Conservation (phyloP, 306 rosid species). For the Herpetospermum pedunculosum region DNA sequence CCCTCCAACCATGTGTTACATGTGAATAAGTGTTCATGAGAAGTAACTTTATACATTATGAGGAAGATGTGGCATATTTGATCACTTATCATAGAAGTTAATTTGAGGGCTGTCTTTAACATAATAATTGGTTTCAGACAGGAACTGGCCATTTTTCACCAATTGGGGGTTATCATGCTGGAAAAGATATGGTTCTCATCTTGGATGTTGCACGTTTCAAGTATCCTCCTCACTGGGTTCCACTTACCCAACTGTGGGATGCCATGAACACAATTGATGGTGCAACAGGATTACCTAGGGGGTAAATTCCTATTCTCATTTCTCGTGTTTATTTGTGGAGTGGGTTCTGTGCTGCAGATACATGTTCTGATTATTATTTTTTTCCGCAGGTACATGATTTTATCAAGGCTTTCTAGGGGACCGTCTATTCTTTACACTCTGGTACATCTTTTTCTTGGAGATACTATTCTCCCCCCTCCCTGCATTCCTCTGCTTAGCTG, state of each 20-base stretch:
- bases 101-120: background rate
- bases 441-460: slow-evolving; percentile 34
- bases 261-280: slow-evolving; percentile 61
- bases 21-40: background rate
- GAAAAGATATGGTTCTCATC: slow-evolving; percentile 73
- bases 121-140: slow-evolving; percentile 41
- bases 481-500: background rate
- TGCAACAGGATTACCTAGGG: slow-evolving; percentile 60
- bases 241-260: slow-evolving; percentile 69
- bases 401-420: slow-evolving; percentile 56
- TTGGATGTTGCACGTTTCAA: slow-evolving; percentile 95
- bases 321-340: background rate
- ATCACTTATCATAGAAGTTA: background rate
- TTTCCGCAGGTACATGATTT: slow-evolving; percentile 69
- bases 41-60: background rate
- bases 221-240: slow-evolving; percentile 98
- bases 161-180: slow-evolving; percentile 76
- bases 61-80: background rate
- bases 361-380: slow-evolving; percentile 21
- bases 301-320: slow-evolving; percentile 29
- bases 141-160: slow-evolving; percentile 95
- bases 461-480: background rate
- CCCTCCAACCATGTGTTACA: too few species aligned
- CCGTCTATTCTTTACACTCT: slow-evolving; percentile 78
- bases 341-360: background rate